Conservation (phyloP, 2,329 filamentous ascomycete genomes). For the Teratosphaeria nubilosa region DNA sequence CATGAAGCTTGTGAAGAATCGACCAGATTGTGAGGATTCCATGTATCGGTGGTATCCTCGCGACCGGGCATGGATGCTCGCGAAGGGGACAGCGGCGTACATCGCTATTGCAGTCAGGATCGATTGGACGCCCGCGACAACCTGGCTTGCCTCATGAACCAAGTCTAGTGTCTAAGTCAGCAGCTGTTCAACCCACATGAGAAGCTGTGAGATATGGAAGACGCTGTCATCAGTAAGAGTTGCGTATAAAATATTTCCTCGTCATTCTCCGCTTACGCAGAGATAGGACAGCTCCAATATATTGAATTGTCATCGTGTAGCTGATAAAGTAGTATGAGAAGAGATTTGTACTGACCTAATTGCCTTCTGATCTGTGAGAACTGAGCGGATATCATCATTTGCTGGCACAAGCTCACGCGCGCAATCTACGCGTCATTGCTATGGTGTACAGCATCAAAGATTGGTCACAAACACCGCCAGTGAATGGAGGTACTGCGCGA, state of each 20-base stretch:
- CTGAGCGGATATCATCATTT: not conserved
- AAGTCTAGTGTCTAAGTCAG: not conserved
- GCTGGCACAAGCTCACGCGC: not conserved
- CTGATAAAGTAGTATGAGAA: not conserved
- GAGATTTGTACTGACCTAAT: not conserved
- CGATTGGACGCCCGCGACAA: too few species aligned
- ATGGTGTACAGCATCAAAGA: not conserved
- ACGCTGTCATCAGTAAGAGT: conserved; percentile 1
- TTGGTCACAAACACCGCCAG: not conserved
- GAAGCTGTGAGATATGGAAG: not conserved
- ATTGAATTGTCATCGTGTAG: conserved; percentile 6
- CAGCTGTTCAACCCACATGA: not conserved
- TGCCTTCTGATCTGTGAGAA: not conserved
- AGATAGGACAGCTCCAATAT: conserved; percentile 25
- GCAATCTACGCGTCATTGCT: not conserved
- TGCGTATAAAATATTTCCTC: conserved; percentile 17
- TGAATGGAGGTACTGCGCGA: not conserved
- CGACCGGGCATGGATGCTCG: too few species aligned
- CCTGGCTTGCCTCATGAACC: not conserved
- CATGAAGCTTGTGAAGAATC: too few species aligned
- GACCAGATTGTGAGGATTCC: too few species aligned
- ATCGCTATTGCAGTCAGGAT: too few species aligned
- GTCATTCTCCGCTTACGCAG: conserved; percentile 9
- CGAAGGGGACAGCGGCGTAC: too few species aligned
- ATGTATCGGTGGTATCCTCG: too few species aligned